A percentile compares a stretch with the other conserved stretches of the same genome.
Conservation (phyloP, 2,329 filamentous ascomycete genomes). For the Stagonosporopsis rhizophila region DNA sequence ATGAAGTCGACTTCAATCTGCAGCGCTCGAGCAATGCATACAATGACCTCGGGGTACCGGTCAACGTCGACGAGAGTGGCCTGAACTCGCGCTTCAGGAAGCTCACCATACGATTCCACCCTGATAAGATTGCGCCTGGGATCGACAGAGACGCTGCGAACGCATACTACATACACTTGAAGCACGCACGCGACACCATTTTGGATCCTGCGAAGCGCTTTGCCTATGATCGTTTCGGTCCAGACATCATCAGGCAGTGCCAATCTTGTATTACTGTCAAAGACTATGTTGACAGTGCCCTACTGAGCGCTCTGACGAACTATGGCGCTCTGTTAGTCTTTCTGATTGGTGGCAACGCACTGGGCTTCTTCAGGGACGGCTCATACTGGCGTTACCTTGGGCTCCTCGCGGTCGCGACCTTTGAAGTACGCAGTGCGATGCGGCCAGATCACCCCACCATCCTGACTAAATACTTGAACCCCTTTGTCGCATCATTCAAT, state of each 20-base stretch:
- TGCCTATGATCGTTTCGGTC: slow-evolving; percentile 83
- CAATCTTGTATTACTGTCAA: slow-evolving; percentile 69
- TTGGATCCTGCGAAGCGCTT: slow-evolving; percentile 79
- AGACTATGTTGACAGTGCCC: slow-evolving; percentile 75
- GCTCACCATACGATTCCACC: slow-evolving; percentile 70
- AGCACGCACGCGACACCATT: slow-evolving; percentile 84
- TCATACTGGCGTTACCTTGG: slow-evolving; percentile 58
- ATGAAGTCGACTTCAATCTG: slow-evolving; percentile 86
- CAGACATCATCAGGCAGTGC: slow-evolving; percentile 63
- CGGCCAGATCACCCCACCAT: slow-evolving; percentile 56
- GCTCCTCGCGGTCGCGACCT: slow-evolving; percentile 61
- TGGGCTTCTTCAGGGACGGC: slow-evolving; percentile 45
- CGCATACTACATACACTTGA: slow-evolving; percentile 79
- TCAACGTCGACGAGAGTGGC: slow-evolving; percentile 72
- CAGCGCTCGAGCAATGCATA: slow-evolving; percentile 79
- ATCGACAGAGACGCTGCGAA: slow-evolving; percentile 42
- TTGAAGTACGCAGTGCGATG: slow-evolving; percentile 66
- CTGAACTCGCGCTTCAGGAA: slow-evolving; percentile 87
- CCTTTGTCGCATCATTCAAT: slow-evolving; percentile 51
- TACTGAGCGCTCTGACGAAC: slow-evolving; percentile 46
- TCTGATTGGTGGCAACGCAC: slow-evolving; percentile 43
- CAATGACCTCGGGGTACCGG: slow-evolving; percentile 73
- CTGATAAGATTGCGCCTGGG: slow-evolving; percentile 72
- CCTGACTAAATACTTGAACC: slow-evolving; percentile 57
- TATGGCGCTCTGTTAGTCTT: slow-evolving; percentile 40